A percentile compares a stretch with the other conserved stretches of the same genome.
Conservation (phyloP, 495 filamentous ascomycete genomes). For the Cairneyella variabilis region DNA sequence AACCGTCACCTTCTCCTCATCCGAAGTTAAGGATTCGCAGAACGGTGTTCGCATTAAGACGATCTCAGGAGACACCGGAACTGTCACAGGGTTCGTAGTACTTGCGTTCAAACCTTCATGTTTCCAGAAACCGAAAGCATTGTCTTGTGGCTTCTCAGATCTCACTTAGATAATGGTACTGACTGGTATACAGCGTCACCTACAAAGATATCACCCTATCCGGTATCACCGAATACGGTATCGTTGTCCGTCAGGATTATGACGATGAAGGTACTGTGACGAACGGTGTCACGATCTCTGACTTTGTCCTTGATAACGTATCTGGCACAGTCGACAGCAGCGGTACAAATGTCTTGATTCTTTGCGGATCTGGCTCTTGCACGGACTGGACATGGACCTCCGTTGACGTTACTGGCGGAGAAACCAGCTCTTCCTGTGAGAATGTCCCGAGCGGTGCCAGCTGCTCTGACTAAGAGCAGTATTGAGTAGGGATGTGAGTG, state of each 20-base stretch:
- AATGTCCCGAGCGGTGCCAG: conserved; percentile 38
- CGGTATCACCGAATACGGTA: conserved; percentile 56
- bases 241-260: conserved; percentile 67
- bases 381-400: conserved; percentile 46
- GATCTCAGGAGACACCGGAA: conserved; percentile 50
- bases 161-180: too few relatives aligned
- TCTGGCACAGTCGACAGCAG: conserved; percentile 44
- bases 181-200: too few relatives aligned
- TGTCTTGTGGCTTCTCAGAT: too few relatives aligned
- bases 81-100: too few relatives aligned
- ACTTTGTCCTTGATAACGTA: conserved; percentile 47
- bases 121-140: too few relatives aligned
- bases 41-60: conserved; percentile 65
- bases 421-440: conserved; percentile 35
- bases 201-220: conserved; percentile 57
- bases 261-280: conserved; percentile 57
- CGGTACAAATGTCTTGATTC: conserved; percentile 47
- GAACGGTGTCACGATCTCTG: conserved; percentile 56
- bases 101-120: too few relatives aligned
- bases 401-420: conserved; percentile 43
- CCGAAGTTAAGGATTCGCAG: conserved; percentile 47
- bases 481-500: too few relatives aligned
- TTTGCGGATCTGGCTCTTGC: conserved; percentile 44
- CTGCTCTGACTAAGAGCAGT: too few relatives aligned
- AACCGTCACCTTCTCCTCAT: conserved; percentile 50